Percentiles rank a stretch among this genome's conserved stretches.
phyloP scores from a whole-genome alignment of 2,329 filamentous ascomycete species.

The Talaromyces islandicus region DNA sequence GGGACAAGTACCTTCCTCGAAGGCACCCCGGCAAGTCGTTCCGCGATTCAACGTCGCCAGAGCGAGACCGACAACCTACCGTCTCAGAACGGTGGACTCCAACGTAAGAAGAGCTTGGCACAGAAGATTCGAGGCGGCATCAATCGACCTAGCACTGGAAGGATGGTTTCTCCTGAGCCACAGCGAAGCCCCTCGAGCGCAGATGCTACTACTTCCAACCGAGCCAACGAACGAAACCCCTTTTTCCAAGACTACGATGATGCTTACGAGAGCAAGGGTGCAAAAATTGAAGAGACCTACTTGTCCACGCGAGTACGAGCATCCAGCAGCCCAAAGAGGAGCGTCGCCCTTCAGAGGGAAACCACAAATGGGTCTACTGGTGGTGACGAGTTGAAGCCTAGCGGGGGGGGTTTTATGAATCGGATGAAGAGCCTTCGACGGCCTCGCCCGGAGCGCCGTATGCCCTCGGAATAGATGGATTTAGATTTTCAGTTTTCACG shows the following conservation, averaged over 20 bases:
- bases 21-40: constrained; percentile 78
- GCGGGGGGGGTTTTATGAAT: constrained; percentile 61
- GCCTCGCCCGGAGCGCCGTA: constrained; percentile 34
- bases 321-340: constrained; percentile 55
- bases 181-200: constrained; percentile 22
- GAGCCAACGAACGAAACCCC: constrained; percentile 57
- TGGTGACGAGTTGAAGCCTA: constrained; percentile 40
- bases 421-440: constrained; percentile 76
- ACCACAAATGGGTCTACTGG: constrained; percentile 46
- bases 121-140: constrained; percentile 78
- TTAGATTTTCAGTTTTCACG: not conserved
- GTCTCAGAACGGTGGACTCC: constrained; percentile 53
- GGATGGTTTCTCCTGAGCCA: constrained; percentile 53
- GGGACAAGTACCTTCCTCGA: constrained; percentile 95
- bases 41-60: constrained; percentile 69
- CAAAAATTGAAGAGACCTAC: constrained; percentile 48
- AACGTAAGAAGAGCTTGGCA: constrained; percentile 89
- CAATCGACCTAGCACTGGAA: constrained; percentile 56
- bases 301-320: constrained; percentile 35
- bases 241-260: constrained; percentile 77
- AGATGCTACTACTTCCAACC: constrained; percentile 27
- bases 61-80: constrained; percentile 56
- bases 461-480: constrained; percentile 4
- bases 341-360: constrained; percentile 55
- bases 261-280: constrained; percentile 60